Evolutionary conservation across 2,329 filamentous ascomycete genomes (phyloP), one percentile per base, ranked within the genome.

Genomic region (Penicillium paneum): DNA sequence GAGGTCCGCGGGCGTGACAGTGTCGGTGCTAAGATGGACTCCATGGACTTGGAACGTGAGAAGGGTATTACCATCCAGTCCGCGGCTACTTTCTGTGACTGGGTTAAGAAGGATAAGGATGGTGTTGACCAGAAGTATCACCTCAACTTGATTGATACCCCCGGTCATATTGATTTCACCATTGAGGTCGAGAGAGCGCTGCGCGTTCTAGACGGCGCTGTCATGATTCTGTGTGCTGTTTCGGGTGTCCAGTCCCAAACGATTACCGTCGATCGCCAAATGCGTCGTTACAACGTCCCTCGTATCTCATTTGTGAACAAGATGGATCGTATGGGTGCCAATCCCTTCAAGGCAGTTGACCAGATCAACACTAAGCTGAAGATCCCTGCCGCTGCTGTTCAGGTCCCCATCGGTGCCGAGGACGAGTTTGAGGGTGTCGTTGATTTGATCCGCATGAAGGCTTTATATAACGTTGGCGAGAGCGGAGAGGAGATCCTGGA

Each of bases 61-160:
- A 96, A 97, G 80, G 94, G 94, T 67, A 99, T 99, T 73, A 99
- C 94, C 54, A 99, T 99, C 69, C 93, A 99, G 75, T 97, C 93
- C 64, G 94, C 94, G 11, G 94, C 94, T 24, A 99, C 94, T 0
- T 99, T 96, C 74, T 96, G 91, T 75, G 92, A 99, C 76, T 99
- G 94, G 94, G 78, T 88, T 63, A 97, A 96, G 80, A 87, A 84
- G 74, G 87, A 90, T 67, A 62, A 70, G 49, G 78, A 93, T 61
- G 89, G 89, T 63, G 84, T 89, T 70, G 91, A 97, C 49, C 86
- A 96, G 75, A 91, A 87, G 65, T 99, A 96, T 76, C 93, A 99
- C 74, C 86, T 99, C 80, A 99, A 99, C 77, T 80, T 99, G 81
- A 99, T 99, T 71, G 94, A 99, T 74, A 99, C 94, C 0, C 94